Evolutionary conservation across 208 protist species (phyloP).

Genomic region (Leishmania arabica): DNA sequence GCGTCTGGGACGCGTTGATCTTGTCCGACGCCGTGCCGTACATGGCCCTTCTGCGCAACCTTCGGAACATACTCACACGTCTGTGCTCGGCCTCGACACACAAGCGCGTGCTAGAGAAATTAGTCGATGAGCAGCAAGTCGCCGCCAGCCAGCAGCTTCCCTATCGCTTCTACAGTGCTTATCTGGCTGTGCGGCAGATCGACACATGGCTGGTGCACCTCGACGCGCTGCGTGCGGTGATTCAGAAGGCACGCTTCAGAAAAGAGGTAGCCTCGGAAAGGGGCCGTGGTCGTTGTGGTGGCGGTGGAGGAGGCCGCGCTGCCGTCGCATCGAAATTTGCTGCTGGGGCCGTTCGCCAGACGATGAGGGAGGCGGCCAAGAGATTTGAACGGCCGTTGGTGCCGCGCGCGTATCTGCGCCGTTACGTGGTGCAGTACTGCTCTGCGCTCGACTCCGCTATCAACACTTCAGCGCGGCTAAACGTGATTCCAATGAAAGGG

Average conservation of each 20-base stretch:
- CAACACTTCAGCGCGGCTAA: slow-evolving; percentile 75
- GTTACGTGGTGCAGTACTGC: slow-evolving; percentile 20
- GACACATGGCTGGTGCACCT: neutral
- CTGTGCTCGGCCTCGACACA: slow-evolving; percentile 68
- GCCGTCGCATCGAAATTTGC: neutral
- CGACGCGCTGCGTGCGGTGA: slow-evolving; percentile 5
- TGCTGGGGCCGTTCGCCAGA: neutral
- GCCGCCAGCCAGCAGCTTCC: slow-evolving; percentile 88
- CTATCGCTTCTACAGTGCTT: slow-evolving; percentile 93
- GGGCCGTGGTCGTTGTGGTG: neutral
- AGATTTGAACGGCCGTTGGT: slow-evolving; percentile 23
- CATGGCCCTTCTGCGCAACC: slow-evolving; percentile 95
- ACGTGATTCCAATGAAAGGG: slow-evolving; percentile 91
- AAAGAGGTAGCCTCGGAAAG: neutral
- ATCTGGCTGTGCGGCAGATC: slow-evolving; percentile 70
- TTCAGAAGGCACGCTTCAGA: neutral
- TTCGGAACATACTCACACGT: slow-evolving; percentile 94
- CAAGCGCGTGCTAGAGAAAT: slow-evolving; percentile 34
- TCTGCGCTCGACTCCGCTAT: slow-evolving; percentile 79
- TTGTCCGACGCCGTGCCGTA: slow-evolving; percentile 86
- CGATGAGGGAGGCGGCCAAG: slow-evolving; percentile 1
- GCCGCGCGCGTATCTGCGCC: neutral
- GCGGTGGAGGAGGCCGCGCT: neutral
- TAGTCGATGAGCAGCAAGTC: slow-evolving; percentile 73
- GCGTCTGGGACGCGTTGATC: slow-evolving; percentile 93